These are phyloP conservation scores for Debaryomyces robertsiae DNA, from an alignment of 1,139 yeast genomes.

Conservation along the genomic window DNA sequence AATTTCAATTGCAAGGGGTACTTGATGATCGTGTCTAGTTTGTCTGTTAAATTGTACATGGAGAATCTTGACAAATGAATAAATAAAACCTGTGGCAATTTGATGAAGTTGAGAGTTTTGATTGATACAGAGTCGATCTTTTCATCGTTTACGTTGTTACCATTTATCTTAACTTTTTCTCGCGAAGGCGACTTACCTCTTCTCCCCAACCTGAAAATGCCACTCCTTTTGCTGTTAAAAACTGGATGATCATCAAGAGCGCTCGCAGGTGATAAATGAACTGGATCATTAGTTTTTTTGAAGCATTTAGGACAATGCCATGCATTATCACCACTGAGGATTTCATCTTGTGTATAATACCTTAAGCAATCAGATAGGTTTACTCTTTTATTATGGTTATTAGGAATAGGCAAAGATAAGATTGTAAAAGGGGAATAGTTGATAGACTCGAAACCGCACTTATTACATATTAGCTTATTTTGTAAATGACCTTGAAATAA, in stretches of 20 bases:
- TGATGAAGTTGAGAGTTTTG: conserved; percentile 61
- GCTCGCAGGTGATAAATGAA: conserved; percentile 9
- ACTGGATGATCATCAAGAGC: conserved; percentile 43
- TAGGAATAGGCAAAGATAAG: conserved; percentile 69
- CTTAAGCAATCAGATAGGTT: conserved; percentile 64
- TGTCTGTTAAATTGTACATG: conserved; percentile 56
- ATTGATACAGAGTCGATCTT: conserved; percentile 34
- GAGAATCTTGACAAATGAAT: conserved; percentile 66
- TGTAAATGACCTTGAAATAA: conserved; percentile 71
- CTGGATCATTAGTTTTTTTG: conserved; percentile 24
- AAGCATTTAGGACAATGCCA: conserved; percentile 79
- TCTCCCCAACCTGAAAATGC: conserved; percentile 39
- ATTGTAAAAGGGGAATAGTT: conserved; percentile 64
- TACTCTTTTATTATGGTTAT: conserved; percentile 28
- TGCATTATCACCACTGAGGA: conserved; percentile 70
- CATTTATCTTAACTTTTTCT: conserved; percentile 16
- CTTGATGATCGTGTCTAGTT: conserved; percentile 53
- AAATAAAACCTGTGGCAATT: conserved; percentile 63
- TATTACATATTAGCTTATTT: conserved; percentile 60
- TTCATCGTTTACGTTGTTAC: not conserved
- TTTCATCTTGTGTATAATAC: conserved; percentile 68
- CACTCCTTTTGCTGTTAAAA: conserved; percentile 33
- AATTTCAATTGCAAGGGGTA: conserved; percentile 54
- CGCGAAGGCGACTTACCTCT: conserved; percentile 40
- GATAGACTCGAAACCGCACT: conserved; percentile 62